Percentiles rank a stretch among this genome's conserved stretches.
Conservation (phyloP, 2,329 filamentous ascomycete species). For the Fusarium temperatum region DNA sequence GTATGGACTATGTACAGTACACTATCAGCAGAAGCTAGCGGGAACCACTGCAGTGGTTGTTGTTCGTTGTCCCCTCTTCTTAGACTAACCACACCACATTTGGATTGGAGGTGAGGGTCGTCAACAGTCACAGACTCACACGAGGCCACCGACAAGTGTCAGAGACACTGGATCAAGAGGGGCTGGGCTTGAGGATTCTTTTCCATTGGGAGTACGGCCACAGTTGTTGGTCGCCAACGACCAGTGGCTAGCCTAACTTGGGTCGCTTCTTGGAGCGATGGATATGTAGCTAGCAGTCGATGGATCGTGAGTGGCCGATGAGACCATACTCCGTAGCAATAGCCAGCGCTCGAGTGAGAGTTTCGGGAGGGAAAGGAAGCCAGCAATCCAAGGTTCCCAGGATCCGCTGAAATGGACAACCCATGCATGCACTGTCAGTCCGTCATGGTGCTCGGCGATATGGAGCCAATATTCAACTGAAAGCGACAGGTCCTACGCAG, state of each 20-base stretch:
- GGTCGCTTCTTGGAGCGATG: conserved; percentile 31
- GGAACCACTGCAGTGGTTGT: conserved; percentile 21
- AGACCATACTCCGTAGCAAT: background rate
- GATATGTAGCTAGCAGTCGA: conserved; percentile 39
- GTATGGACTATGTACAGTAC: background rate
- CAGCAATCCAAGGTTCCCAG: conserved; percentile 12
- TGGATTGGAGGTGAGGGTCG: conserved; percentile 33
- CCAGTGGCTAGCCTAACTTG: conserved; percentile 42
- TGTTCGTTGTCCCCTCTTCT: conserved; percentile 19
- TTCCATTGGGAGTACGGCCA: conserved; percentile 27
- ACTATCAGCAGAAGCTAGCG: conserved; percentile 16
- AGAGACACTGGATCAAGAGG: conserved; percentile 28
- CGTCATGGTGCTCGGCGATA: conserved; percentile 11
- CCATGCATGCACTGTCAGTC: conserved; percentile 18
- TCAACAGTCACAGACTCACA: conserved; percentile 30
- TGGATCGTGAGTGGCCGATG: conserved; percentile 39
- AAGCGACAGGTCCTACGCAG: background rate
- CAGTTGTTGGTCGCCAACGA: conserved; percentile 38
- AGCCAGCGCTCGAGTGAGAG: conserved; percentile 22
- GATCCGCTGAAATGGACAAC: conserved; percentile 33
- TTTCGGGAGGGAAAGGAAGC: conserved; percentile 35
- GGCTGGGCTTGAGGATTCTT: conserved; percentile 29
- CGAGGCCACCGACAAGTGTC: conserved; percentile 31
- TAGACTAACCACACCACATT: conserved; percentile 25
- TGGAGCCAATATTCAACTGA: conserved; percentile 18